Evolutionary conservation across 2,329 filamentous ascomycete genomes (phyloP).

Genomic region (Fusarium pseudograminearum): DNA sequence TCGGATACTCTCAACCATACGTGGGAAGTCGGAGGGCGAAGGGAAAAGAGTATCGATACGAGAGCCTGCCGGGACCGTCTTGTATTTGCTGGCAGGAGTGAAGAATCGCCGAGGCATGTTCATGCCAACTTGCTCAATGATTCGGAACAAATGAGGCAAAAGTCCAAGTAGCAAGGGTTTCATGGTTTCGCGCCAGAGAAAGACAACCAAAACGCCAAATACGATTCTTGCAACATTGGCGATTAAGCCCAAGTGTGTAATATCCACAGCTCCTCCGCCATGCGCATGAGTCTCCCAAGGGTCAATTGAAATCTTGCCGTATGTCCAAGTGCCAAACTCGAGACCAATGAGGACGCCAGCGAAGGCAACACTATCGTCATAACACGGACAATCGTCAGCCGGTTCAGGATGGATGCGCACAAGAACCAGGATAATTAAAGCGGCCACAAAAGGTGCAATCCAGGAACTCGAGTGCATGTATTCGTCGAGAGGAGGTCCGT

Average conservation of each 20-base stretch:
- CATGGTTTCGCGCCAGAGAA: conserved; percentile 89
- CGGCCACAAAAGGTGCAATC: conserved; percentile 72
- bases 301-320: conserved; percentile 66
- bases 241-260: conserved; percentile 74
- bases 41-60: conserved; percentile 87
- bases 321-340: conserved; percentile 87
- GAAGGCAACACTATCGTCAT: conserved; percentile 95
- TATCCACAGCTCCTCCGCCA: conserved; percentile 69
- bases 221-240: conserved; percentile 76
- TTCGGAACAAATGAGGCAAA: conserved; percentile 87
- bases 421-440: conserved; percentile 76
- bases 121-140: conserved; percentile 83
- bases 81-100: conserved; percentile 89
- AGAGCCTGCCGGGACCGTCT: conserved; percentile 78
- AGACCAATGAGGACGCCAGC: conserved; percentile 89
- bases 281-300: conserved; percentile 59
- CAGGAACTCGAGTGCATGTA: conserved; percentile 76
- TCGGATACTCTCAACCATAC: conserved; percentile 83
- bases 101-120: conserved; percentile 91
- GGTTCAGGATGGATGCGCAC: conserved; percentile 95
- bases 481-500: conserved; percentile 72
- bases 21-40: conserved; percentile 86
- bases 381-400: conserved; percentile 96
- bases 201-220: conserved; percentile 84
- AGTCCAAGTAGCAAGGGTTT: conserved; percentile 83